A percentile compares a stretch with the other conserved stretches of the same genome.
Evolutionary conservation across 371 early-diverging fungal genomes (phyloP).

Genomic region (Capillidium heterosporum): DNA sequence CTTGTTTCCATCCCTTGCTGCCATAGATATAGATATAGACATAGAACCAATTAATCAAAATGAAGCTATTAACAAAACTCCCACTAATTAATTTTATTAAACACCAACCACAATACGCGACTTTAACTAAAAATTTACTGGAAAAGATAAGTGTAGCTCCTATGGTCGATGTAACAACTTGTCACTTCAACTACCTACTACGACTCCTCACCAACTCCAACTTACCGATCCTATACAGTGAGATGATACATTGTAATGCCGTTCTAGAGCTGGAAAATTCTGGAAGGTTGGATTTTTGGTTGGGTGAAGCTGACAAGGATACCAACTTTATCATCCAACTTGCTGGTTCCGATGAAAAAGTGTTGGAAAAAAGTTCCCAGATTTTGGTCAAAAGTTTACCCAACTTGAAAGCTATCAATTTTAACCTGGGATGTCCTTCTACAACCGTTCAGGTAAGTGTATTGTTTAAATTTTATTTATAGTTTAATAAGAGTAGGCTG

Average conservation of each 20-base stretch:
- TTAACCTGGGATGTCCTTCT: constrained; percentile 66
- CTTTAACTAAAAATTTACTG: background rate
- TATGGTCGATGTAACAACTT: constrained; percentile 57
- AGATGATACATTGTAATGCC: constrained; percentile 59
- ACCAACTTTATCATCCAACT: constrained; percentile 36
- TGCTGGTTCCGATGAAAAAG: constrained; percentile 30
- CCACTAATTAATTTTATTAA: background rate
- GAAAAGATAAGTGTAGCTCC: constrained; percentile 44
- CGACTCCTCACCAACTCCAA: constrained; percentile 42
- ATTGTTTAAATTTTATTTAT: background rate
- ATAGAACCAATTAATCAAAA: background rate
- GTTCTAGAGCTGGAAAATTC: constrained; percentile 23
- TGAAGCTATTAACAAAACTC: background rate
- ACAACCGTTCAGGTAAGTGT: constrained; percentile 33
- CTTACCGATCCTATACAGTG: constrained; percentile 44
- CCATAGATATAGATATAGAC: background rate
- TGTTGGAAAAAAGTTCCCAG: constrained; percentile 28
- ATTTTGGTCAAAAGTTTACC: constrained; percentile 25
- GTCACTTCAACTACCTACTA: constrained; percentile 45
- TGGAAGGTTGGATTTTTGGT: background rate
- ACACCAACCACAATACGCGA: background rate
- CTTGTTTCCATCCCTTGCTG: too few relatives aligned
- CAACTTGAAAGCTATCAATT: constrained; percentile 31
- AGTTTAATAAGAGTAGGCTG: constrained; percentile 23
- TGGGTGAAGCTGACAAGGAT: constrained; percentile 13